Evolutionary conservation across 1,284 basidiomycete genomes (phyloP), one percentile per base, ranked within the genome.

Genomic region (Pseudozyma sp.): DNA sequence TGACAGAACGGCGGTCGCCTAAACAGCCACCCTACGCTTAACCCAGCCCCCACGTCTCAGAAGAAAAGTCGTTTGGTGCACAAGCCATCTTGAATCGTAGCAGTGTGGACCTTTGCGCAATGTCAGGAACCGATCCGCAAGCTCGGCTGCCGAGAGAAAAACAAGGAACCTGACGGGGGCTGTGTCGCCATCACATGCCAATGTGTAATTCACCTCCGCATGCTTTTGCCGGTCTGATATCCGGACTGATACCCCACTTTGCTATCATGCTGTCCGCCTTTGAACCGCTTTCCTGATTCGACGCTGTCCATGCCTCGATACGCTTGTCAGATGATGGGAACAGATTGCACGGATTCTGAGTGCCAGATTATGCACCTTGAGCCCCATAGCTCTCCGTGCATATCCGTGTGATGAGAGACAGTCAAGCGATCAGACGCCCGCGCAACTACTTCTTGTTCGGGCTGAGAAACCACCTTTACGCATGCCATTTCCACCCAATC

Each of bases 171-270:
- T 31, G 25, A 31, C 6, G 25, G 25, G 25, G 25, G 25, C 25
- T 31, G 25, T 31, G 25, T 31, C 25, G 25, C 25, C 25, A 34
- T 14, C 25, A 34, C 47, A 34, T 34, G 25, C 14, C 40, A 6
- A 42, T 42, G 25, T 31, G 25, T 3, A 48, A 48, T 16, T 11
- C 14, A 35, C 25, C 25, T 31, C 25, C 3, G 25, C 25, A 31
- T 31, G 25, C 25, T 6, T 31, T 57, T 52, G 35, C 61, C 61
- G 61, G 61, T 19, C 61, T 63, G 54, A 57, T 64, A 64, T 44
- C 61, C 61, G 61, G 50, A 14, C 43, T n/a, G 10, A 43, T 19
- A 11, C 25, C 25, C 25, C 25, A 31, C 25, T 31, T 31, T 31
- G 3, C 25, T 31, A 31, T 31, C 25, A 31, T 31, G 25, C 25